These are phyloP conservation scores for Fistulina hepatica DNA, from an alignment of 1,284 basidiomycete genomes.

Conservation along the genomic window DNA sequence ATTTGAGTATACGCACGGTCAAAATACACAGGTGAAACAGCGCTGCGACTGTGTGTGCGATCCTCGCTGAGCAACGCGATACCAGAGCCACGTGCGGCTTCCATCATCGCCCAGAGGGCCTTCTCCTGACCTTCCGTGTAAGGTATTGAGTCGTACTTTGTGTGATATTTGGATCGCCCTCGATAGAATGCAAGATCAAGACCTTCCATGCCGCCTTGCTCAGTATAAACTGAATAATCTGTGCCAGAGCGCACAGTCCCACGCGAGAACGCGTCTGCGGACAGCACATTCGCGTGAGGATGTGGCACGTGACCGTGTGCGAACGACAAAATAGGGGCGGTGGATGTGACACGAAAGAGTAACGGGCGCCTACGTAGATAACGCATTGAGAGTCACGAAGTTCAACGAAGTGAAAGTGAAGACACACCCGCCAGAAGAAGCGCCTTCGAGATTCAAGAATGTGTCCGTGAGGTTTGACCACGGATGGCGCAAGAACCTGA, in stretches of 20 bases:
- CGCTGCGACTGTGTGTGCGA: conserved; percentile 18
- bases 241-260: conserved; percentile 55
- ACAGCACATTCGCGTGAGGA: conserved; percentile 58
- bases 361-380: conserved; percentile 8
- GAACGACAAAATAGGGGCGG: conserved; percentile 41
- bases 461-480: conserved; percentile 55
- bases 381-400: neutral
- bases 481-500: conserved; percentile 57
- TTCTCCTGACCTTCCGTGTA: conserved; percentile 39
- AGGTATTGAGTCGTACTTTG: conserved; percentile 49
- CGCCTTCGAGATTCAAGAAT: conserved; percentile 74
- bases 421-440: conserved; percentile 63
- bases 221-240: conserved; percentile 55
- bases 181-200: conserved; percentile 68
- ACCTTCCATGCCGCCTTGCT: conserved; percentile 40
- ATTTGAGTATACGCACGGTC: conserved; percentile 40
- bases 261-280: conserved; percentile 51
- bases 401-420: neutral
- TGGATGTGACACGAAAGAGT: conserved; percentile 22
- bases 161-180: conserved; percentile 61
- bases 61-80: conserved; percentile 37
- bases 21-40: conserved; percentile 49
- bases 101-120: conserved; percentile 69
- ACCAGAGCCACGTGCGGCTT: conserved; percentile 45
- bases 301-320: conserved; percentile 35